Evolutionary conservation across 805 yeast genomes (phyloP).

Genomic region (Naumovozyma dairenensis): DNA sequence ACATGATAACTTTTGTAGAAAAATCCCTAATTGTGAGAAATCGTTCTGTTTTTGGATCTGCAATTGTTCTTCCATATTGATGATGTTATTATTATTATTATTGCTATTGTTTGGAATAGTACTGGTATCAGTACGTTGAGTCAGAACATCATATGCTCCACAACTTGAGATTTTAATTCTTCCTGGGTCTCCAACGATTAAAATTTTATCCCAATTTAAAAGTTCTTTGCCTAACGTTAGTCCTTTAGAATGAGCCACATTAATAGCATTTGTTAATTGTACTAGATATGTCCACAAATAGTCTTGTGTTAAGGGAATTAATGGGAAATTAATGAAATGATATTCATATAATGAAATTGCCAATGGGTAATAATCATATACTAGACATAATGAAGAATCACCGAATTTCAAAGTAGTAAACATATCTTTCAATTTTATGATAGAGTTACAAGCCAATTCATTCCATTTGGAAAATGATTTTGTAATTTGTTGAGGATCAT

Average conservation of each 20-base stretch:
- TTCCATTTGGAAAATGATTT: conserved; percentile 58
- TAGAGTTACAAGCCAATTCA: conserved; percentile 37
- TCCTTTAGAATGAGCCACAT: conserved; percentile 54
- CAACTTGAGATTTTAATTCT: conserved; percentile 63
- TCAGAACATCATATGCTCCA: conserved; percentile 61
- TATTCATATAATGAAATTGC: conserved; percentile 60
- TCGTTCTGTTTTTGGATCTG: conserved; percentile 42
- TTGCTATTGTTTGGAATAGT: conserved; percentile 11
- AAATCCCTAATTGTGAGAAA: conserved; percentile 44
- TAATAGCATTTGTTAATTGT: conserved; percentile 64
- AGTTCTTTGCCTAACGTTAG: conserved; percentile 47
- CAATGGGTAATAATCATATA: conserved; percentile 79
- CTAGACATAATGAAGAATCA: conserved; percentile 62
- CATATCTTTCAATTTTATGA: conserved; percentile 65
- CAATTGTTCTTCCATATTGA: too few relatives aligned
- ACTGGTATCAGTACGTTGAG: conserved; percentile 15
- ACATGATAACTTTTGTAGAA: conserved; percentile 31
- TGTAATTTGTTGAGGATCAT: conserved; percentile 50
- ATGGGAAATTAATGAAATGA: conserved; percentile 39
- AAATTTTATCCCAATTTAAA: conserved; percentile 56
- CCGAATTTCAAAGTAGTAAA: conserved; percentile 84
- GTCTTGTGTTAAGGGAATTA: conserved; percentile 42
- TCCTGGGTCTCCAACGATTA: conserved; percentile 57
- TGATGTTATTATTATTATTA: too few relatives aligned
- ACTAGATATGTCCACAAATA: conserved; percentile 66